A percentile compares a stretch with the other conserved stretches of the same genome.
These are phyloP conservation scores for Fraxinus greggii DNA, from an alignment of 305 asterid species.

Conservation along the genomic window DNA sequence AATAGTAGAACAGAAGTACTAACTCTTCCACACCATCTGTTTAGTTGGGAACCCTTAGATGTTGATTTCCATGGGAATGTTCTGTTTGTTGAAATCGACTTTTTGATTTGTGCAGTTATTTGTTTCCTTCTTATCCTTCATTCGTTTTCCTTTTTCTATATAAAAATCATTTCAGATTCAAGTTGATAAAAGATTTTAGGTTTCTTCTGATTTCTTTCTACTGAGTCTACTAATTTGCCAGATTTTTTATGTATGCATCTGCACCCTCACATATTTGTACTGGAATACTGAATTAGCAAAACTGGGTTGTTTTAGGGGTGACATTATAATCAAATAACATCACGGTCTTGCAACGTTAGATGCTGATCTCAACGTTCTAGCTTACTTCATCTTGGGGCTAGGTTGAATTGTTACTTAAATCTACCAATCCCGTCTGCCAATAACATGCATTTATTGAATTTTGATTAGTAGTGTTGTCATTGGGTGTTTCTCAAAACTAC, in stretches of 20 bases:
- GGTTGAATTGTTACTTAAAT: neutral
- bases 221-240: neutral
- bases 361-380: neutral
- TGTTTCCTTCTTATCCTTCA: neutral
- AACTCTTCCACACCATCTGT: neutral
- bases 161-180: neutral
- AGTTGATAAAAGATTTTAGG: neutral
- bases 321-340: neutral
- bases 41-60: neutral
- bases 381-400: neutral
- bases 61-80: neutral
- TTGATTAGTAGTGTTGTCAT: neutral
- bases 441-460: neutral
- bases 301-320: neutral
- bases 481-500: neutral
- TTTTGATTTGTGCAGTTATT: neutral
- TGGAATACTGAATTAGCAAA: neutral
- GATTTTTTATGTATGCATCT: neutral
- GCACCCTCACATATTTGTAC: neutral
- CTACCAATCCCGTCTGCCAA: neutral
- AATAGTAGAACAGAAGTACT: neutral
- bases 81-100: neutral
- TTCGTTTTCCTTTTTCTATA: neutral
- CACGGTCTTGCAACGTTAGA: neutral
- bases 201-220: neutral